Evolutionary conservation across 1,139 yeast genomes (phyloP), one percentile per base, ranked within the genome.

Genomic region (Williopsis jadinii): DNA sequence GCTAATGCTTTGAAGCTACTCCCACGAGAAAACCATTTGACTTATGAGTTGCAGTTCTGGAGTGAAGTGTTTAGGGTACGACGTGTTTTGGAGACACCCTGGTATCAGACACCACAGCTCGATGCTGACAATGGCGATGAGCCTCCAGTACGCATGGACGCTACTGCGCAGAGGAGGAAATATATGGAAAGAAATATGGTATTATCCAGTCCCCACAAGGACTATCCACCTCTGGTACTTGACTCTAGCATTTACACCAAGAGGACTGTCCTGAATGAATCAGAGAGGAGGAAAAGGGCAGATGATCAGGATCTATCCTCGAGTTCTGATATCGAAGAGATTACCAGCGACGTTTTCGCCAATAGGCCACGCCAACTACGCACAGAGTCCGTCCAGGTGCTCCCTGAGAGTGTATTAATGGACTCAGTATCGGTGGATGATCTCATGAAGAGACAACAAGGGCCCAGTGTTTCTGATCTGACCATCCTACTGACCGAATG

Each of bases 11-110:
- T 67, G 1, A 45, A 40, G 13, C 41, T 61, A 2, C 30, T 49
- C 2, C 24, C 24, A 5, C 71, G 66, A 42, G 39, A 66, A 3
- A 11, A 14, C 14, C 26, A 24, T 9, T 13, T 36, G 10, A 36
- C 10, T 4, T 24, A 27, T 10, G 53, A 52, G 9, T 19, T 51
- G 51, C 52, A 12, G 10, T 49, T 48, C 49, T 73, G 78, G 77
- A 50, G 47, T 14, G 52, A 52, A 9, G 53, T 62, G 8, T 35
- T 71, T 30, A 46, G 51, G 4, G 48, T 49, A 31, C 54, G 71
- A 39, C 42, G 55, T 8, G 38, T 46, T 8, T 39, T 62, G 13
- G 36, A 36, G 3, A 43, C 41, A 2, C 62, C 62, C 1, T 63
- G 67, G 67, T 42, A 47, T 12, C 55, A 59, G 30, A 38, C 47